Evolutionary conservation across 2,329 filamentous ascomycete genomes (phyloP).

Genomic region (Paecilomyces fulvus): DNA sequence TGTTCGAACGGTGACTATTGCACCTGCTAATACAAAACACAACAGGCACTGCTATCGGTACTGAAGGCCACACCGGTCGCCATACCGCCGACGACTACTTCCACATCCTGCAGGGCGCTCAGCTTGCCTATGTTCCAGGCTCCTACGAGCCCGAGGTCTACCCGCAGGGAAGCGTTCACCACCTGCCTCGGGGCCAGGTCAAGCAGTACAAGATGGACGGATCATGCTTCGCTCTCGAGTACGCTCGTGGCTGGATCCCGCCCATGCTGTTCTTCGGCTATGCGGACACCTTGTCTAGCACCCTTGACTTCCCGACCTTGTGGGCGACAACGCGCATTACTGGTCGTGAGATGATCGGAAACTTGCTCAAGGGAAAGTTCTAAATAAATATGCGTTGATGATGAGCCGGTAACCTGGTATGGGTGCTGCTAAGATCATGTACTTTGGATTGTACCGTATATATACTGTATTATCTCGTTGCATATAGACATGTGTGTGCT

Average conservation of each 20-base stretch:
- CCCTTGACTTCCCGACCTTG: constrained; percentile 74
- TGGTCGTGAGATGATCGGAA: constrained; percentile 64
- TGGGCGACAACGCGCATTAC: constrained; percentile 72
- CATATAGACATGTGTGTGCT: neutral
- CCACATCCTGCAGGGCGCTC: constrained; percentile 59
- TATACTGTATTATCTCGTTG: neutral
- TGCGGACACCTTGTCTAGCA: constrained; percentile 70
- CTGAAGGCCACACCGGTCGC: constrained; percentile 78
- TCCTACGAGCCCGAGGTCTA: constrained; percentile 30
- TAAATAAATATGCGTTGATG: constrained; percentile 31
- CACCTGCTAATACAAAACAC: neutral
- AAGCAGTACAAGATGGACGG: constrained; percentile 55
- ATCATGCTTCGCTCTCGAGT: constrained; percentile 32
- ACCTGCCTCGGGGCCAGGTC: constrained; percentile 55
- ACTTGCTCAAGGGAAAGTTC: constrained; percentile 64
- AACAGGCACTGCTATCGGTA: constrained; percentile 47
- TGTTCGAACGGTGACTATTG: neutral
- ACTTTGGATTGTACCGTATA: neutral
- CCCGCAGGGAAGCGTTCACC: constrained; percentile 30
- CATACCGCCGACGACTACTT: constrained; percentile 95
- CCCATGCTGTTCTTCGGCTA: constrained; percentile 88
- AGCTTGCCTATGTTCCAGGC: constrained; percentile 31
- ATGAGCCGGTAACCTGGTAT: neutral
- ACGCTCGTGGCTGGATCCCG: constrained; percentile 68
- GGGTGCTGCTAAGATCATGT: neutral